Base-by-base conservation (phyloP, 2,329 filamentous ascomycete species). In the Cladosporium sp. region DNA sequence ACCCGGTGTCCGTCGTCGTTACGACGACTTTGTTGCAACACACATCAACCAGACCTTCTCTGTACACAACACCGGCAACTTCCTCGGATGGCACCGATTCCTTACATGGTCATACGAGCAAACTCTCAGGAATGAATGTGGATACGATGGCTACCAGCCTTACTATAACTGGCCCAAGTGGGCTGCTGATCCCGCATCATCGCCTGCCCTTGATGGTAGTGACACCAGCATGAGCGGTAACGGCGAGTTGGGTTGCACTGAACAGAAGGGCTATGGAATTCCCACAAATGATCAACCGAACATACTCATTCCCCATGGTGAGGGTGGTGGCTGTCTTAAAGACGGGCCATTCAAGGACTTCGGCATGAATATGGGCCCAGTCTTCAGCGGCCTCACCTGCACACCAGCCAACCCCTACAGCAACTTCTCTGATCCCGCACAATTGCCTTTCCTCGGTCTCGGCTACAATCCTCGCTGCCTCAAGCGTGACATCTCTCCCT, bases 161-260 rank as follows among this genome's bases (percentile, higher is more conserved):
- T 83, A 67, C 58, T 69, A 68, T 65, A 79, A 83, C 67, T 84
- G 81, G 79, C 75, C 75, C 2, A 74, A 74, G 55, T 78, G 76
- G 70, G 72, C 77, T 2, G 60, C 71, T 2, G 76, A 84, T 42
- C 61, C 67, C 3, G 45, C 64, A 42, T 75, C 75, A 43, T 82
- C 81, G 0, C 80, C 82, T 3, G 65, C 84, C 55, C 84, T 86
- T 55, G 82, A 86, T 64, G 83, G 83, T 49, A 79, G 75, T 58
- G 76, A 76, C 15, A 79, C 76, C 19, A 74, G 76, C 8, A 65
- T 73, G 45, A 64, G 65, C 49, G 66, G 67, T 19, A 69, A 72
- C 39, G 70, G 71, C 22, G 64, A 25, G 7, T 19, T 56, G 20
- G 54, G 54, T 15, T 56, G 54, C 40, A 56, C 54, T 8, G 42